Base-by-base conservation (phyloP, 805 yeast species). In the Nakazawaea wickerhamii region DNA sequence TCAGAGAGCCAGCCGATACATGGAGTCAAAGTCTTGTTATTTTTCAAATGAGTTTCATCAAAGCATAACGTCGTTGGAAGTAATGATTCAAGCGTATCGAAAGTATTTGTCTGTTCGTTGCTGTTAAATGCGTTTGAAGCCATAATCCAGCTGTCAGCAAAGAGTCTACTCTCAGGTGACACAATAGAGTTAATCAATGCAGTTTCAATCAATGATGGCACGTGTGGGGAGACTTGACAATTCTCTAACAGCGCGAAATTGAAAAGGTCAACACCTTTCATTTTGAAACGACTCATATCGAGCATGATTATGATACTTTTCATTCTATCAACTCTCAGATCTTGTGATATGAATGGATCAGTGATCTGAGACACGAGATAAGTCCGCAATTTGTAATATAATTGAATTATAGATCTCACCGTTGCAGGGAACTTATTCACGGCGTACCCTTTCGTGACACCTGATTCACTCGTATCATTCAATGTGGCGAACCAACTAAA, bases 1-100 rank as follows among this genome's bases (percentile, higher is more conserved):
- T 84, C 91, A 19, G 84, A 67, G 39, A 88, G 68, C 98, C 98
- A 91, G 9, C 97, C 97, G 46, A 88, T 77, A 55, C 96, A 90
- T 2, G 95, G 93, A 5, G 88, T 76, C 48, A 47, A 47, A 3
- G 46, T 51, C n/a, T 27, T 17, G 9, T 21, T 15, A 30, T 14
- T 26, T 15, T 22, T 20, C 41, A 35, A 13, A 21, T 33, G 48
- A 44, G 57, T 57, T 26, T 59, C 58, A 43, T 66, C 69, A 45
- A 58, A 49, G 41, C 18, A 18, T 19, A 39, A 39, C 11, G 43
- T 50, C 3, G 60, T 51, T 18, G 70, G 68, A 47, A 57, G 52
- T 36, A 66, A 55, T 37, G 51, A 60, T 13, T 53, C 48, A 47
- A 56, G 60, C 31, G 55, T 48, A 30, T 64, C 63, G 22, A 38